phyloP scores from a whole-genome alignment of 495 filamentous ascomycete species.

The Podospora comata region DNA sequence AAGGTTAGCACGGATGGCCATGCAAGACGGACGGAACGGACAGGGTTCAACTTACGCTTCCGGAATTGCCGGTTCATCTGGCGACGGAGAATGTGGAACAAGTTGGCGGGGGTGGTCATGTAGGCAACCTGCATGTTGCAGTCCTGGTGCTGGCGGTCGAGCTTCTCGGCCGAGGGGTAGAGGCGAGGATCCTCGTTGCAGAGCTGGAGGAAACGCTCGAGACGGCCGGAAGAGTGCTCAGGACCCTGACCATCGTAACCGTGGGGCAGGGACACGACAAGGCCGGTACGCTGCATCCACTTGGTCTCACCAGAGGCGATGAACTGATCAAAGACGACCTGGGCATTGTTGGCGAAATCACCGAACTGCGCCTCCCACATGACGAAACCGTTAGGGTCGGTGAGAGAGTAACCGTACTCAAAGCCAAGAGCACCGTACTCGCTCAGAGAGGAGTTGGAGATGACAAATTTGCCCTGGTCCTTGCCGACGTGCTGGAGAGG shows the following conservation, averaged over 20 bases:
- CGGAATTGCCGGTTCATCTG: slow-evolving; percentile 99
- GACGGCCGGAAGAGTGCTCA: slow-evolving; percentile 95
- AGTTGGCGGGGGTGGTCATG: slow-evolving; percentile 87
- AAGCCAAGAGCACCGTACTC: slow-evolving; percentile 96
- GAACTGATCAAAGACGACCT: slow-evolving; percentile 99
- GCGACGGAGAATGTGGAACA: slow-evolving; percentile 93
- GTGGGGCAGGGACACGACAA: slow-evolving; percentile 92
- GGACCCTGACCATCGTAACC: slow-evolving; percentile 98
- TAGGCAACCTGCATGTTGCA: slow-evolving; percentile 98
- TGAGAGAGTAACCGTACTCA: slow-evolving; percentile 97
- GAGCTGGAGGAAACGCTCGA: slow-evolving; percentile 96
- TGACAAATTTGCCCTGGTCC: slow-evolving; percentile 90
- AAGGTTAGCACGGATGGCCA: slow-evolving; percentile 37
- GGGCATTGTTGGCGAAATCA: slow-evolving; percentile 98
- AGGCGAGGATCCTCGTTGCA: slow-evolving; percentile 96
- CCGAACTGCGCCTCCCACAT: slow-evolving; percentile 99
- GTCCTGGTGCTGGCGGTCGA: slow-evolving; percentile 97
- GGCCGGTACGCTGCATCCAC: slow-evolving; percentile 95
- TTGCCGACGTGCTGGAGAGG: slow-evolving; percentile 84
- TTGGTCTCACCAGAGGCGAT: slow-evolving; percentile 95
- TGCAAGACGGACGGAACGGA: not conserved
- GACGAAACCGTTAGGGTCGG: slow-evolving; percentile 91
- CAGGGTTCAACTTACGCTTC: slow-evolving; percentile 68
- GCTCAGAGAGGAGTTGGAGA: slow-evolving; percentile 94
- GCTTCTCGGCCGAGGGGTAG: slow-evolving; percentile 80